Evolutionary conservation across 2,329 filamentous ascomycete species (phyloP).

Genomic region (Aschersonia sp.): DNA sequence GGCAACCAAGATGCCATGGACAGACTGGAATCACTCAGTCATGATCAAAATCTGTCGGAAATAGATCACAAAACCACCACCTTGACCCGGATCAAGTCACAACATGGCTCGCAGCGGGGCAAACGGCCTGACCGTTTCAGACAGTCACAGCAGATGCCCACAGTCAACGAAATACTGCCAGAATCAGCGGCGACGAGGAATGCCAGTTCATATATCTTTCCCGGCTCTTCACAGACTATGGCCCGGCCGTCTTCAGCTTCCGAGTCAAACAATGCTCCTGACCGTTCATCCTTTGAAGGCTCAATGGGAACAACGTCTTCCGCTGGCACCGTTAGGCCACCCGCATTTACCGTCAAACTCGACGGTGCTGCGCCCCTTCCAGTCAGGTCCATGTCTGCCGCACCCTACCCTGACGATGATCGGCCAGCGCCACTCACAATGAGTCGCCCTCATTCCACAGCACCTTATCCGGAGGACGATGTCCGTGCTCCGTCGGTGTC

Average conservation of each 20-base stretch:
- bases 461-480: conserved; percentile 41
- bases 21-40: conserved; percentile 70
- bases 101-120: conserved; percentile 55
- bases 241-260: conserved; percentile 27
- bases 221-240: conserved; percentile 19
- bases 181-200: conserved; percentile 13
- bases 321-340: conserved; percentile 21
- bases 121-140: conserved; percentile 46
- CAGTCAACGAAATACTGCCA: conserved; percentile 27
- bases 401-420: conserved; percentile 60
- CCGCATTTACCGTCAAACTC: conserved; percentile 38
- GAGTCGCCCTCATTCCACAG: conserved; percentile 28
- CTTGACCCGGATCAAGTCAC: conserved; percentile 73
- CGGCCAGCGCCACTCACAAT: conserved; percentile 34
- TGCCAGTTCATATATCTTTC: conserved; percentile 8
- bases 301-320: conserved; percentile 24
- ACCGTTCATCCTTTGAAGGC: conserved; percentile 30
- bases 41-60: conserved; percentile 74
- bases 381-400: conserved; percentile 37
- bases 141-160: conserved; percentile 32
- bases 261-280: conserved; percentile 22
- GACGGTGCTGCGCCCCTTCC: conserved; percentile 15
- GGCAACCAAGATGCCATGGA: conserved; percentile 81
- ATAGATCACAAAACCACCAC: conserved; percentile 88
- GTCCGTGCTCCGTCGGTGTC: conserved; percentile 17